Evolutionary conservation across 345 rosid species (phyloP).

Genomic region (Gossypium ekmanianum): DNA sequence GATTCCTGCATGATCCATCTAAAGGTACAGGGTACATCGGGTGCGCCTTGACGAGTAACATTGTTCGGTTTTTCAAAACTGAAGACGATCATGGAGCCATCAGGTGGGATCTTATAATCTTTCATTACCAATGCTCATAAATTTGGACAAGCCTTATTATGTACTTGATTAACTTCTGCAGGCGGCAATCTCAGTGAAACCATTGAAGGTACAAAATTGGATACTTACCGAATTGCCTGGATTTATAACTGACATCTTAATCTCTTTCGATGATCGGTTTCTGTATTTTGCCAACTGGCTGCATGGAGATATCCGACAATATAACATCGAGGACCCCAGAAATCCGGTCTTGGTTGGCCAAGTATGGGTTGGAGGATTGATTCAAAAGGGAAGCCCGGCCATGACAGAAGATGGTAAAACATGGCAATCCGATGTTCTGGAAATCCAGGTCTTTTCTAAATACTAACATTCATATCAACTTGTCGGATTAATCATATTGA

Average conservation of each 20-base stretch:
- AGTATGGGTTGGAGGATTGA: slow-evolving; percentile 78
- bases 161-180: slow-evolving; percentile 21
- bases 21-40: slow-evolving; percentile 75
- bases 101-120: slow-evolving; percentile 39
- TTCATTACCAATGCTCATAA: not conserved
- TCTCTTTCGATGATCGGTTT: slow-evolving; percentile 81
- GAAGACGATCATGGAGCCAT: slow-evolving; percentile 74
- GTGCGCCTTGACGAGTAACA: slow-evolving; percentile 69
- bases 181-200: slow-evolving; percentile 68
- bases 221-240: slow-evolving; percentile 91
- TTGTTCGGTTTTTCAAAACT: slow-evolving; percentile 78
- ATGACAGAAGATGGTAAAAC: slow-evolving; percentile 62
- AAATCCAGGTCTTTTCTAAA: slow-evolving; percentile 54
- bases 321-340: slow-evolving; percentile 67
- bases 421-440: slow-evolving; percentile 68
- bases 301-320: slow-evolving; percentile 85
- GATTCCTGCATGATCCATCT: slow-evolving; percentile 89
- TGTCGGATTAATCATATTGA: not conserved
- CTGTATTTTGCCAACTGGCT: slow-evolving; percentile 90
- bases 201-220: slow-evolving; percentile 89
- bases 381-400: slow-evolving; percentile 69
- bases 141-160: not conserved
- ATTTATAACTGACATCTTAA: slow-evolving; percentile 75
- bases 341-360: slow-evolving; percentile 70
- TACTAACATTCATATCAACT: not conserved